Base-by-base conservation (phyloP, 768 basidiomycete genomes). In the Mycena chlorophos region DNA sequence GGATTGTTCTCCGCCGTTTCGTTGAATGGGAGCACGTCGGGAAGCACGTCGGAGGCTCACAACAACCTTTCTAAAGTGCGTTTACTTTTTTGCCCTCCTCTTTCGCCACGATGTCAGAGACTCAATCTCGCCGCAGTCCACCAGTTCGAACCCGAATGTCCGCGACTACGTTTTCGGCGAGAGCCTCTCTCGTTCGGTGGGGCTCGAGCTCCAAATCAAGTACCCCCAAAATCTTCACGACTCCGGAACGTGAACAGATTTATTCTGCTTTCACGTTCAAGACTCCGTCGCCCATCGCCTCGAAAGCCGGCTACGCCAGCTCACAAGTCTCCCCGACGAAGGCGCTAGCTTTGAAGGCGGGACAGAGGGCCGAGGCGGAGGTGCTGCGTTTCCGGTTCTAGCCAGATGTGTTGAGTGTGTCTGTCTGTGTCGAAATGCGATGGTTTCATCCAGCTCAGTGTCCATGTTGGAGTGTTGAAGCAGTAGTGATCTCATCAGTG, bases 251-350 rank as follows among this genome's bases (percentile, higher is more conserved):
- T 5, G 6, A 46, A 25, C 27, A 46, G 23, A 46, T 46, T 6
- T 46, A 46, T 25, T 46, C 45, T 25, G 45, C 45, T 13, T 46
- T 46, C 26, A 46, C 45, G 12, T 46, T 46, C 45, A 46, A 25
- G 22, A 46, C 45, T 4, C 45, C 45, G 22, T 46, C 45, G 20
- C 45, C 45, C 14, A 22, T 46, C n/a, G 26, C n/a, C n/a, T n/a
- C n/a, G n/a, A n/a, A n/a, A n/a, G n/a, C n/a, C n/a, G n/a, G n/a
- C n/a, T n/a, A n/a, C n/a, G n/a, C n/a, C n/a, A n/a, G n/a, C n/a
- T n/a, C n/a, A n/a, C n/a, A n/a, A n/a, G n/a, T n/a, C n/a, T n/a
- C n/a, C n/a, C n/a, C n/a, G n/a, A n/a, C n/a, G n/a, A n/a, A n/a
- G n/a, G n/a, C n/a, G n/a, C n/a, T n/a, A n/a, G n/a, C n/a, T n/a